Evolutionary conservation across 2,329 filamentous ascomycete genomes (phyloP), one percentile per base, ranked within the genome.

Genomic region (Chaetomiaceae sp.): DNA sequence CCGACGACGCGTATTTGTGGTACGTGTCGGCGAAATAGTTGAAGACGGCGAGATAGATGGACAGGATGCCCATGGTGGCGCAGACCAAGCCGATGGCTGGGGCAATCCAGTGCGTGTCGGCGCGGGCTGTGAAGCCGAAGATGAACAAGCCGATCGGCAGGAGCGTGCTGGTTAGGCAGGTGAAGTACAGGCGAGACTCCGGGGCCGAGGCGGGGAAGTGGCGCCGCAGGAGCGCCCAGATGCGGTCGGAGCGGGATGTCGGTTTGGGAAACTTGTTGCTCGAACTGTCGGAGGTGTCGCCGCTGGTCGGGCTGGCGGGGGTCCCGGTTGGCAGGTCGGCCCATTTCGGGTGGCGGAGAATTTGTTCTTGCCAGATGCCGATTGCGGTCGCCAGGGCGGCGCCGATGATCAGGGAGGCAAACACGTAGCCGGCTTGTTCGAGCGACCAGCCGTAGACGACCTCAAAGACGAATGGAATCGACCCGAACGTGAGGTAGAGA

Each of bases 11-110:
- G 58, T 91, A 95, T 2, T 78, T 73, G 60, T 89, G 84, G 64
- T 95, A 96, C 1, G 83, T 84, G 61, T 96, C 90, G 17, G 89
- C 88, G 1, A 96, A 74, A 57, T 95, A 96, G 62, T 96, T 96
- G 69, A 96, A 95, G 0, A 88, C 86, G 3, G 89, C 84, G 1
- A 96, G 75, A 60, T 94, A 94, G 29, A 96, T 81, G 33, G 80
- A 83, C 63, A 88, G 91, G 54, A 96, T 94, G 22, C 90, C 84
- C 72, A 91, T 86, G 0, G 86, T 91, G 0, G 88, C 83, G 49
- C 88, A 77, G 0, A 74, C 79, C 27, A 95, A 73, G 0, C 76
- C 81, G 18, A 95, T 73, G 0, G 80, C 68, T 0, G 88, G 86
- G 0, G 79, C 78, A 45, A 88, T 82, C 86, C 86, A 91, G 53